Evolutionary conservation across 805 yeast genomes (phyloP).

Genomic region (Yarrowia divulgata): DNA sequence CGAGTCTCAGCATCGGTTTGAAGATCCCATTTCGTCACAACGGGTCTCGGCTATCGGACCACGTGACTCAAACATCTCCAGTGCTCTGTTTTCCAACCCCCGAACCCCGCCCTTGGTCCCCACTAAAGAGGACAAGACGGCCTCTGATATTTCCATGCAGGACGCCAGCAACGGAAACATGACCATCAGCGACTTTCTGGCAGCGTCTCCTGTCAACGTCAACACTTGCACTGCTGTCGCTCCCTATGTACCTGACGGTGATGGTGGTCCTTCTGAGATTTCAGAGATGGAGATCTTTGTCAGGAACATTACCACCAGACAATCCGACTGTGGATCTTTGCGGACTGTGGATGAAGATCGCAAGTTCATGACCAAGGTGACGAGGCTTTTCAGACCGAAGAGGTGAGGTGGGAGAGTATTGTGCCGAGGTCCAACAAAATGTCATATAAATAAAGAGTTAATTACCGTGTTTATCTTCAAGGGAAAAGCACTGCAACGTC

Average conservation of each 20-base stretch:
- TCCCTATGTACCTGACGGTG: neutral
- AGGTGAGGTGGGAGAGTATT: neutral
- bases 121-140: constrained; percentile 8
- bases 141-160: constrained; percentile 11
- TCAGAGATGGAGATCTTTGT: constrained; percentile 33
- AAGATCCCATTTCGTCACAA: neutral
- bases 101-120: neutral
- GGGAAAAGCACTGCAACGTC: too few relatives aligned
- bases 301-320: constrained; percentile 15
- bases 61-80: neutral
- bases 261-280: constrained; percentile 2
- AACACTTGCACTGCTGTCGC: neutral
- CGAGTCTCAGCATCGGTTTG: neutral
- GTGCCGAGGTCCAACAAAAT: too few relatives aligned
- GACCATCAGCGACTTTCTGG: neutral
- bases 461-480: too few relatives aligned
- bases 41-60: neutral
- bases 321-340: neutral
- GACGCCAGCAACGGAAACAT: constrained; percentile 1
- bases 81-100: neutral
- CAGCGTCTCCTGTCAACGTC: neutral
- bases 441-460: too few relatives aligned
- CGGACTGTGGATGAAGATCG: neutral
- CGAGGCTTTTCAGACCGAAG: constrained; percentile 1
- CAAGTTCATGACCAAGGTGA: constrained; percentile 13